phyloP scores from a whole-genome alignment of 176 grass and related monocot species.

The Zoysia pacifica region DNA sequence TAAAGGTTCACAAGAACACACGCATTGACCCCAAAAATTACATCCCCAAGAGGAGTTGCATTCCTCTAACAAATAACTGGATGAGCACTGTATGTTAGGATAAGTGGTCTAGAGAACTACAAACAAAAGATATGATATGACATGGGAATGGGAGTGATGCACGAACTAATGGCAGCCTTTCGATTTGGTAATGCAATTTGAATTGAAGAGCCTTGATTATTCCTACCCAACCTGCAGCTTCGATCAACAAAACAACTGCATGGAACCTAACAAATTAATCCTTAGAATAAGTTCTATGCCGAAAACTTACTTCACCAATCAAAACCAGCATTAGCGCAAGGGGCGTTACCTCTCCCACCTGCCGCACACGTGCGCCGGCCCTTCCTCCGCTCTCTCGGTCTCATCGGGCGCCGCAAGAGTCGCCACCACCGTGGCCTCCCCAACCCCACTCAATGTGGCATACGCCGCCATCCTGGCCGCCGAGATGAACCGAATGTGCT shows the following conservation, averaged over 20 bases:
- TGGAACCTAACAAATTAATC: background rate
- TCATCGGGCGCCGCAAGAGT: slow-evolving; percentile 1
- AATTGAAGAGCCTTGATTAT: background rate
- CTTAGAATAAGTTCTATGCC: background rate
- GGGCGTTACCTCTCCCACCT: slow-evolving; percentile 73
- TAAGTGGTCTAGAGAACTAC: no score
- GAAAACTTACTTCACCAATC: background rate
- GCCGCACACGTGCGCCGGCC: slow-evolving; percentile 43
- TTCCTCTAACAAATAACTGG: background rate
- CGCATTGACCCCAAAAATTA: background rate
- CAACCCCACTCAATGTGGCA: slow-evolving; percentile 35
- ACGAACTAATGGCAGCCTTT: background rate
- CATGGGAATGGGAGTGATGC: background rate
- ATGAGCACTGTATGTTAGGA: no score
- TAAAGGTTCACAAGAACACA: background rate
- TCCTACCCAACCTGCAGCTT: background rate
- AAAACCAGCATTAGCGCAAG: slow-evolving; percentile 27
- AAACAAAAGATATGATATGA: background rate
- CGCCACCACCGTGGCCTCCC: slow-evolving; percentile 38
- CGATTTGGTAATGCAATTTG: background rate
- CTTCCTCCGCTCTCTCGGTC: slow-evolving; percentile 30
- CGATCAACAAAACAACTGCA: background rate
- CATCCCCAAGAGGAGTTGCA: background rate
- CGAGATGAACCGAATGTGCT: slow-evolving; percentile 48
- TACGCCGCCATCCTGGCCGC: slow-evolving; percentile 51